A percentile compares a stretch with the other conserved stretches of the same genome.
phyloP scores from a whole-genome alignment of 345 rosid genomes.

The Luvunga scandens region DNA sequence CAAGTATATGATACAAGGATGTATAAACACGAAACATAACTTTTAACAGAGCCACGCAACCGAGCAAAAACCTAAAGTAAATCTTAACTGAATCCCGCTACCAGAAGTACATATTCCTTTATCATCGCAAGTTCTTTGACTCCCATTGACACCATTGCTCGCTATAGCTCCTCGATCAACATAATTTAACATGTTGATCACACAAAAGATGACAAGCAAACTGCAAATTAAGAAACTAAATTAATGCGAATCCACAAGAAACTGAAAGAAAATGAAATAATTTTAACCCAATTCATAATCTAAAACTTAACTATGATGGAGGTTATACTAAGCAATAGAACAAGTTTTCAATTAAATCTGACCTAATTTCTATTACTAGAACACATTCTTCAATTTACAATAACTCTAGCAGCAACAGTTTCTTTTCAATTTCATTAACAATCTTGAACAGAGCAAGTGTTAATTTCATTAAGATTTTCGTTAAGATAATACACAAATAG shows the following conservation, averaged over 20 bases:
- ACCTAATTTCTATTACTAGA: not conserved
- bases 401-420: not conserved
- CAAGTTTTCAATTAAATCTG: not conserved
- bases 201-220: conserved; percentile 73
- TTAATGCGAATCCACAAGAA: not conserved
- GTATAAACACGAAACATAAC: not conserved
- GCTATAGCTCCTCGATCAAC: conserved; percentile 96
- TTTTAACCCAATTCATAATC: not conserved
- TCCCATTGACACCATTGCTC: conserved; percentile 95
- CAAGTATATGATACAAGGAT: not conserved
- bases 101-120: conserved; percentile 66
- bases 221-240: conserved; percentile 34
- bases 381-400: not conserved
- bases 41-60: not conserved
- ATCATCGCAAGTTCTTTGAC: conserved; percentile 51
- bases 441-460: not conserved
- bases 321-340: not conserved
- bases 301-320: not conserved
- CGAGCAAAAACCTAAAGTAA: conserved; percentile 13
- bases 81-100: conserved; percentile 81
- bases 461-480: not conserved
- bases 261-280: not conserved
- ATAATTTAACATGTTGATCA: conserved; percentile 76
- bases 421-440: not conserved
- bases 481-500: not conserved